Percentiles rank a stretch among this genome's conserved stretches.
Conservation (phyloP, 78 protist species). For the Guillardia theta region DNA sequence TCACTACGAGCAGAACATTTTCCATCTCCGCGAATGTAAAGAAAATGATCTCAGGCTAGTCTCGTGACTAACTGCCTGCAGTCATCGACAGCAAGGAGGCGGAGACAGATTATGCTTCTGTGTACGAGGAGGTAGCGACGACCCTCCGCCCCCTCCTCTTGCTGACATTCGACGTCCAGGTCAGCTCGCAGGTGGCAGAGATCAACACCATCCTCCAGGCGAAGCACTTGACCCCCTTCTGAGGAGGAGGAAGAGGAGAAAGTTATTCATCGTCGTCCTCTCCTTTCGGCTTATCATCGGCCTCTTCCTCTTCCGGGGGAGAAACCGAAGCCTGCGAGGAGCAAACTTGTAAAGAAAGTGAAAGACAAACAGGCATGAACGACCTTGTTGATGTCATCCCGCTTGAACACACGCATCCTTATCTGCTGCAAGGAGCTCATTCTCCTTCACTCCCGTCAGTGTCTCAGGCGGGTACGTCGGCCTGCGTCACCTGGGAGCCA, state of each 20-base stretch:
- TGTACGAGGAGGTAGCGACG: not conserved
- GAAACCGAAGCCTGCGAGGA: no score
- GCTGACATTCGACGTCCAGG: not conserved
- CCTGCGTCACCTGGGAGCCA: no score
- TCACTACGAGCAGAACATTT: slow-evolving; percentile 33
- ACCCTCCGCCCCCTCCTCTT: not conserved
- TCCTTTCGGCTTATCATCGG: no score
- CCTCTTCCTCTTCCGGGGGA: no score
- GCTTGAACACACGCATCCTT: not conserved
- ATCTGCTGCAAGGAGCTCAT: not conserved
- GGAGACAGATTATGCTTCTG: not conserved
- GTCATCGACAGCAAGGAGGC: slow-evolving; percentile 45
- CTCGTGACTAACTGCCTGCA: no score
- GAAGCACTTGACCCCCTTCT: not conserved
- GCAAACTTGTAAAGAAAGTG: no score
- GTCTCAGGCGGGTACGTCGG: no score
- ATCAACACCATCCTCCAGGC: not conserved
- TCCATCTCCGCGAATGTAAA: slow-evolving; percentile 25
- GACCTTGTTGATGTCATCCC: not conserved
- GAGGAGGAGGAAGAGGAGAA: no score
- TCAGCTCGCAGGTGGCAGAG: not conserved
- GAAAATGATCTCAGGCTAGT: no score
- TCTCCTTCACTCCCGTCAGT: not conserved
- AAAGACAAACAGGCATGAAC: no score
- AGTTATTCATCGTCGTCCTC: no score